phyloP scores from a whole-genome alignment of 495 filamentous ascomycete species.

The Podospora conica region DNA sequence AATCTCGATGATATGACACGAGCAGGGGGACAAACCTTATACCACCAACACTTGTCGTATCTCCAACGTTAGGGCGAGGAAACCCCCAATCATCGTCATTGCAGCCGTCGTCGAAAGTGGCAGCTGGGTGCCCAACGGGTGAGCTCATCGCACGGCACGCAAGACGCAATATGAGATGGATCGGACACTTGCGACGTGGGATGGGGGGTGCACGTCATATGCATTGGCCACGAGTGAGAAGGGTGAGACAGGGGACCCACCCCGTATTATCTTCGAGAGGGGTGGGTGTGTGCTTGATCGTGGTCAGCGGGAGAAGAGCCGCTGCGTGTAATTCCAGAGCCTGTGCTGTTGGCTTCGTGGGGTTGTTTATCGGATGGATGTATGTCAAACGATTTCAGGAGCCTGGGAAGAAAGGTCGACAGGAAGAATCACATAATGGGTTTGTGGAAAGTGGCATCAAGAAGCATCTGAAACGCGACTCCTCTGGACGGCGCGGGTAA shows the following conservation, averaged over 20 bases:
- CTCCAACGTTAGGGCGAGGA: background rate
- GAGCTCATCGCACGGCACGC: slow-evolving; percentile 12
- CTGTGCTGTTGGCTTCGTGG: background rate
- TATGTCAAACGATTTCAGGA: background rate
- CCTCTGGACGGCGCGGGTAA: background rate
- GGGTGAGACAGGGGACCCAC: slow-evolving; percentile 5
- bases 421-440: background rate
- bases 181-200: slow-evolving; percentile 1
- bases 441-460: background rate
- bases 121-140: background rate
- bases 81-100: slow-evolving; percentile 3
- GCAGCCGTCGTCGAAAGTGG: background rate
- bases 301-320: background rate
- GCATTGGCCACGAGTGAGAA: slow-evolving; percentile 7
- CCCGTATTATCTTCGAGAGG: background rate
- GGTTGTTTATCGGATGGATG: background rate
- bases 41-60: background rate
- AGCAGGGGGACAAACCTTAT: slow-evolving; percentile 11
- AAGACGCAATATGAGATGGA: slow-evolving; percentile 18
- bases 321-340: background rate
- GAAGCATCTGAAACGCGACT: background rate
- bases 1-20: background rate
- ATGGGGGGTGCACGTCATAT: slow-evolving; percentile 11
- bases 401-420: background rate
- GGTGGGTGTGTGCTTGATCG: background rate